Evolutionary conservation across 257 asterid genomes (phyloP), one percentile per base, ranked within the genome.

Genomic region (Solanum appendiculatum): DNA sequence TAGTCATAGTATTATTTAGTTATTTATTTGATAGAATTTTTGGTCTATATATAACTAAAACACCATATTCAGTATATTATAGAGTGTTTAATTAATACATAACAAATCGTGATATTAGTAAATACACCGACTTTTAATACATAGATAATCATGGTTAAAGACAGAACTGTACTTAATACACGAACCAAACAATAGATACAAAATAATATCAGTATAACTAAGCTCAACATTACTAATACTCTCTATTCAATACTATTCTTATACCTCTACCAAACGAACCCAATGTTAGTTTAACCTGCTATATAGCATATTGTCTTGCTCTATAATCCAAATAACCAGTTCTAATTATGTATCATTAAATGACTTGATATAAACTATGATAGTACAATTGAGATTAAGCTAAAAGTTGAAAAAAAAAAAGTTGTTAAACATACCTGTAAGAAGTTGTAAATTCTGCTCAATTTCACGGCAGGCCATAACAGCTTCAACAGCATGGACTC

Each of bases 391-490:
- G n/a, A 1, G 8, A 27, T 56, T 21, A 58, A 21, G 34, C 9
- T 78, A 42, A 12, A 42, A 12, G 37, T 58, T 44, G 10, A 33
- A 25, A 51, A 4, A 23, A 58, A 0, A 4, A 9, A 46, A 9
- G 15, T 60, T 60, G 0, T 9, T 1, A 60, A 23, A 85, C 83
- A 66, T 91, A 94, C 99, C 99, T 29, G 99, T 97, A 86, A 97
- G 93, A 90, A 94, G 87, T 89, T 92, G 99, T 54, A 97, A 89
- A 87, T 89, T 94, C 86, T 94, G 98, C 86, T 97, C 98, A 88
- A 97, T 95, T 91, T 97, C 98, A 88, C 98, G 95, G 94, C 98
- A 95, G 89, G 98, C 98, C 98, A 97, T 95, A 88, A 96, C 98
- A 60, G 99, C 99, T 91, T 97, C 99, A 85, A 95, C 99, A 77